These are phyloP conservation scores for Saccharomycopsis synnaedendra DNA, from an alignment of 805 yeast genomes.

Conservation along the genomic window DNA sequence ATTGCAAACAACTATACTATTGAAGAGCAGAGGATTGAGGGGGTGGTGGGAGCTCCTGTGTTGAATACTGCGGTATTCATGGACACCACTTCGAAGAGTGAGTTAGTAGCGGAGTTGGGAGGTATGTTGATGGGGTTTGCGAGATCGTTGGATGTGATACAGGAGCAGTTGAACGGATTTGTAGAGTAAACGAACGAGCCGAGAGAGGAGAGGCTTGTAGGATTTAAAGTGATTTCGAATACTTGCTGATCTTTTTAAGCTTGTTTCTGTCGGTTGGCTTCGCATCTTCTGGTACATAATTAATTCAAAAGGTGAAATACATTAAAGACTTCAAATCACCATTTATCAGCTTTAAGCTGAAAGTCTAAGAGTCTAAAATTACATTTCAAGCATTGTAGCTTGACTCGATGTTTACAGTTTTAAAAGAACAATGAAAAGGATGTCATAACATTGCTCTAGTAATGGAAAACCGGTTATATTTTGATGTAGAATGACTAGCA, in stretches of 20 bases:
- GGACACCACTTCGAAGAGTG: constrained; percentile 26
- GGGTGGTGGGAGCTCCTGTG: constrained; percentile 19
- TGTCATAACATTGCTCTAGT: too few species aligned
- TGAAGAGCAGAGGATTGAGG: neutral
- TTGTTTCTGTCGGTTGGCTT: neutral
- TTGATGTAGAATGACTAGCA: too few species aligned
- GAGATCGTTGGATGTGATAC: constrained; percentile 16
- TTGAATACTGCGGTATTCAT: constrained; percentile 25
- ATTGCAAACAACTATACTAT: constrained; percentile 3
- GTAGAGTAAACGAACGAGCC: constrained; percentile 1
- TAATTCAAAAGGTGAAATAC: too few species aligned
- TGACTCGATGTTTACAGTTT: too few species aligned
- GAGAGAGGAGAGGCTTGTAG: neutral
- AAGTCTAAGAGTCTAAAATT: too few species aligned
- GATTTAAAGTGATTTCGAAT: neutral
- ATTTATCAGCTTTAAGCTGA: too few species aligned
- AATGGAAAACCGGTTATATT: too few species aligned
- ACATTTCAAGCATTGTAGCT: too few species aligned
- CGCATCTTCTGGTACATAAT: too few species aligned
- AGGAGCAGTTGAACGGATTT: constrained; percentile 15
- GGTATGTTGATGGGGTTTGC: constrained; percentile 22
- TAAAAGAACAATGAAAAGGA: too few species aligned
- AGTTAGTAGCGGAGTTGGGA: constrained; percentile 23
- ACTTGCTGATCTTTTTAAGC: neutral
- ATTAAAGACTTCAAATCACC: too few species aligned